Conservation (phyloP, 805 yeast species). For the Candida michaelii region DNA sequence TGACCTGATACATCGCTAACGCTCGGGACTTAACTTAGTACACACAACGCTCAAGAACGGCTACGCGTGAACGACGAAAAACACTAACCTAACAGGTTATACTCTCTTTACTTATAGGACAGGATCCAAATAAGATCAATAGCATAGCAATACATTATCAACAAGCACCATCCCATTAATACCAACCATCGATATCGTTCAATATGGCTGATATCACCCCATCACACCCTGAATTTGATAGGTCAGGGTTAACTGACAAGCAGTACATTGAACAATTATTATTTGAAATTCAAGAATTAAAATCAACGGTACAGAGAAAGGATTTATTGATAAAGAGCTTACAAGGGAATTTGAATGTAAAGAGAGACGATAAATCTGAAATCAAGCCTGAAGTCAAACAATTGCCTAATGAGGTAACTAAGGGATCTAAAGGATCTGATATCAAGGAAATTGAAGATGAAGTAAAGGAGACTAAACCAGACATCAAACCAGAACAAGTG, state of each 20-base stretch:
- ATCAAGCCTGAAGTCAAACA: neutral
- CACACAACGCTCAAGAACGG: neutral
- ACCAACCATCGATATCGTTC: neutral
- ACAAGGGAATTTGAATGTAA: slow-evolving; percentile 12
- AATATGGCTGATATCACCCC: slow-evolving; percentile 23
- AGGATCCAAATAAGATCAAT: neutral
- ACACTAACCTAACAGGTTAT: slow-evolving; percentile 1
- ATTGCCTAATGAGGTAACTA: neutral
- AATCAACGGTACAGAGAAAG: slow-evolving; percentile 18
- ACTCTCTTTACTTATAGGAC: neutral
- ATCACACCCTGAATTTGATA: slow-evolving; percentile 36
- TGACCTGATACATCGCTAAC: too few relatives aligned
- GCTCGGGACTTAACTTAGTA: too few relatives aligned
- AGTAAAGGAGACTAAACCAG: neutral
- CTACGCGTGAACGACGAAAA: neutral
- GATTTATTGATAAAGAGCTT: slow-evolving; percentile 16
- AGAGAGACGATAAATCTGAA: neutral
- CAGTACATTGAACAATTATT: slow-evolving; percentile 36
- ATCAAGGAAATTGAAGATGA: neutral
- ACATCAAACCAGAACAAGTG: neutral
- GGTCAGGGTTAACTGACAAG: slow-evolving; percentile 25
- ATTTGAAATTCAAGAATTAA: slow-evolving; percentile 37
- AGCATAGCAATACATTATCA: neutral
- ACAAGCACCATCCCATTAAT: neutral
- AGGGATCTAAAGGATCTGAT: neutral